Evolutionary conservation across 768 basidiomycete genomes (phyloP).

Genomic region (Cystoderma amianthinum): DNA sequence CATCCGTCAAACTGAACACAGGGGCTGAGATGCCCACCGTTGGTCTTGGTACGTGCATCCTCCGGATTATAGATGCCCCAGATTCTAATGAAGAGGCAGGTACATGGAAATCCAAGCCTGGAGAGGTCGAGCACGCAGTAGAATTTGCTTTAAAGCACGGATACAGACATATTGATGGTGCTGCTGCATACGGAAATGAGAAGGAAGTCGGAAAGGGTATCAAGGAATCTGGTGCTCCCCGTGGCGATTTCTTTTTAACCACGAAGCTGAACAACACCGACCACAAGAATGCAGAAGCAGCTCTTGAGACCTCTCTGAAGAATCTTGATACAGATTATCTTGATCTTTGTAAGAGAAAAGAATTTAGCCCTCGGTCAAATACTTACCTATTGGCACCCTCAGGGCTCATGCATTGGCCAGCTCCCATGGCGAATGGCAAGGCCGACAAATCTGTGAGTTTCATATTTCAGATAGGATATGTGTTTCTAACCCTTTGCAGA

Average conservation of each 20-base stretch:
- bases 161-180: conserved; percentile 71
- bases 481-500: conserved; percentile 10
- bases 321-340: conserved; percentile 70
- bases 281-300: conserved; percentile 50
- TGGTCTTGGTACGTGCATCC: conserved; percentile 43
- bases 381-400: background rate
- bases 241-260: conserved; percentile 74
- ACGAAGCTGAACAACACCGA: conserved; percentile 64
- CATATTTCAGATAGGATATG: no score
- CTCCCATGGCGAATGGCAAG: conserved; percentile 55
- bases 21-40: conserved; percentile 73
- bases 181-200: conserved; percentile 68
- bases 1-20: conserved; percentile 61
- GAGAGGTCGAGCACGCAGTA: conserved; percentile 69
- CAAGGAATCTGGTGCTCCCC: conserved; percentile 63
- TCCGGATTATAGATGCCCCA: no score
- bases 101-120: conserved; percentile 75
- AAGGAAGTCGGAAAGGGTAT: conserved; percentile 79
- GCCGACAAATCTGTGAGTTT: conserved; percentile 41
- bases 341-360: conserved; percentile 55
- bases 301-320: conserved; percentile 64
- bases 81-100: no score
- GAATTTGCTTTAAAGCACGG: conserved; percentile 66
- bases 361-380: background rate
- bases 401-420: conserved; percentile 84